Percentiles rank a stretch among this genome's conserved stretches.
phyloP scores from a whole-genome alignment of 305 asterid genomes.

The Fraxinus greggii region DNA sequence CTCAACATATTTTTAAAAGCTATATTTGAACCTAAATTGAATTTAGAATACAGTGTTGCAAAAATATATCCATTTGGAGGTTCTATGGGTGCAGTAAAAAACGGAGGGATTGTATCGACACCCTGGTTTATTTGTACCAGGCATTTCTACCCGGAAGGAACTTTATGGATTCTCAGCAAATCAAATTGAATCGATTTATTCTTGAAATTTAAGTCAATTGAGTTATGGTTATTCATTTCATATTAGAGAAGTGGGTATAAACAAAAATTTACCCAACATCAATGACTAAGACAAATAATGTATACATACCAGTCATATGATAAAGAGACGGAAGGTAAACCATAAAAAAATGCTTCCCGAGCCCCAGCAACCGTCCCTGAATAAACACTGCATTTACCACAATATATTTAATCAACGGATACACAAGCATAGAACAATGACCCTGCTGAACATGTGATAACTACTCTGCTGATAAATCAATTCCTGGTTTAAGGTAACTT shows the following conservation, averaged over 20 bases:
- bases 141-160: not conserved
- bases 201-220: not conserved
- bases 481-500: not conserved
- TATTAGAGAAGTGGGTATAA: not conserved
- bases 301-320: slow-evolving; percentile 77
- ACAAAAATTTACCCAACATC: not conserved
- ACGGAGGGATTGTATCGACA: not conserved
- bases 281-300: not conserved
- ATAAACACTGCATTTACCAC: slow-evolving; percentile 56
- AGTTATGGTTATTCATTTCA: not conserved
- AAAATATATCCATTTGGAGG: not conserved
- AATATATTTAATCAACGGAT: slow-evolving; percentile 24
- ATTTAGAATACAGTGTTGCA: not conserved
- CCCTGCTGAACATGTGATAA: slow-evolving; percentile 1
- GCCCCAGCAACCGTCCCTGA: slow-evolving; percentile 98
- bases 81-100: not conserved
- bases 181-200: not conserved
- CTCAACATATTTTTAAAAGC: not conserved
- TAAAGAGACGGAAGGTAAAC: slow-evolving; percentile 65
- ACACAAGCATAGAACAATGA: not conserved
- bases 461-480: not conserved
- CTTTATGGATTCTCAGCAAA: not conserved
- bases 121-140: slow-evolving; percentile 1
- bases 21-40: not conserved
- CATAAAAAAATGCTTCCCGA: slow-evolving; percentile 77